Evolutionary conservation across 164 flowering plant species (phyloP).

Genomic region (Magnolia sinica): DNA sequence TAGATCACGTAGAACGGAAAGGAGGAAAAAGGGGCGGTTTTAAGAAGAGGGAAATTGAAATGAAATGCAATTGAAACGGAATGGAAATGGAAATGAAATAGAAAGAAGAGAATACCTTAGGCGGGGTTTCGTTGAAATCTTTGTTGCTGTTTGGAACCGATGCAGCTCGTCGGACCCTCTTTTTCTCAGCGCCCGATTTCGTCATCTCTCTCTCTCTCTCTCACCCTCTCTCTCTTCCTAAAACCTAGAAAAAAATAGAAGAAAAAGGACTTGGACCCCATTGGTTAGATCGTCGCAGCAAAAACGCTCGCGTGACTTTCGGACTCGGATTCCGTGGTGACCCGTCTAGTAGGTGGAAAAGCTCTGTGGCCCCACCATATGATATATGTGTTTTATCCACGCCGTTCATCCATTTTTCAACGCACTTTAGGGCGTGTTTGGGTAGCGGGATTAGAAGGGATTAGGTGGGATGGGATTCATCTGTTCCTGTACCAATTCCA

Average conservation of each 20-base stretch:
- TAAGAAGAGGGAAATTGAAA: not conserved
- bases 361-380: no score
- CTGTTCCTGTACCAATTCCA: no score
- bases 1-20: not conserved
- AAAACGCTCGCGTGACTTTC: no score
- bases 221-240: not conserved
- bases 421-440: no score
- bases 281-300: not conserved
- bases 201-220: constrained; percentile 30
- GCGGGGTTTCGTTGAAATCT: constrained; percentile 57
- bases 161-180: constrained; percentile 45
- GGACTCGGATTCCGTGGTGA: no score
- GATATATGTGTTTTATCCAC: no score
- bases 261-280: not conserved
- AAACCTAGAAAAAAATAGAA: not conserved
- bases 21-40: not conserved
- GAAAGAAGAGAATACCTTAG: constrained; percentile 43
- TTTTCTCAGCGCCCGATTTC: constrained; percentile 66
- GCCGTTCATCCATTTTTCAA: no score
- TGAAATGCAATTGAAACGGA: not conserved
- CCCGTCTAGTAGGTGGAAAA: no score
- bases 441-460: no score
- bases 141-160: constrained; percentile 34
- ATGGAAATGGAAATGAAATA: constrained; percentile 7
- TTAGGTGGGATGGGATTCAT: no score